Evolutionary conservation across 768 basidiomycete genomes (phyloP), one percentile per base, ranked within the genome.

Genomic region (Lactarius hatsudake): DNA sequence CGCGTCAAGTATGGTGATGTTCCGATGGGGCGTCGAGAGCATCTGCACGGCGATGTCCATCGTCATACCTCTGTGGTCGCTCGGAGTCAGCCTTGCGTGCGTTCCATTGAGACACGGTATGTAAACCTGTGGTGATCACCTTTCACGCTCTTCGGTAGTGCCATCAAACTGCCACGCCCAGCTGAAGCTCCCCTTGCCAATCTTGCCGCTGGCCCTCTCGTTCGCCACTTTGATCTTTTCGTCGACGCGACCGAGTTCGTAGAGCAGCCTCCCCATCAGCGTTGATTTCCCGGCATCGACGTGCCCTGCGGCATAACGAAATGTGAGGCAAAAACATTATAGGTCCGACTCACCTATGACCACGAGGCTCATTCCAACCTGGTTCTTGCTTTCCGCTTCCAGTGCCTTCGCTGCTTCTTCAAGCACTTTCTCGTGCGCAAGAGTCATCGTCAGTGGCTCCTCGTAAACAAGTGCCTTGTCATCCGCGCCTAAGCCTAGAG

Each of bases 221-320:
- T 96, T 98, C 15, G 88, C 86, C 45, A 84, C 78, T 62, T 88
- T 86, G 18, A 87, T 88, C 78, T 93, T 94, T 73, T 98, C 95
- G 67, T 91, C 90, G 59, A 98, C 75, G 71, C 85, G 83, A 17
- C 97, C 97, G 1, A 96, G 82, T 69, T 98, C 97, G 75, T 98
- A 98, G 61, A 98, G 73, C 66, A 99, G 73, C 63, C 96, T 83
- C 1, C 97, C 97, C 94, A 98, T 98, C 32, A 99, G 79, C 1
- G 97, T 99, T 5, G 95, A 97, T 77, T 99, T 99, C 30, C 97
- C 97, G 20, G 97, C 97, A 78, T 99, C 97, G 68, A 99, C 97
- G 74, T 99, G 97, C 45, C 97, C 96, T 98, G 71, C 3, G 40
- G 30, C 68, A 42, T 61, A 67, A 59, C 15, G 67, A 38, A 34